These are phyloP conservation scores for Esteya vermicola DNA, from an alignment of 2,329 filamentous ascomycete genomes.

Conservation along the genomic window DNA sequence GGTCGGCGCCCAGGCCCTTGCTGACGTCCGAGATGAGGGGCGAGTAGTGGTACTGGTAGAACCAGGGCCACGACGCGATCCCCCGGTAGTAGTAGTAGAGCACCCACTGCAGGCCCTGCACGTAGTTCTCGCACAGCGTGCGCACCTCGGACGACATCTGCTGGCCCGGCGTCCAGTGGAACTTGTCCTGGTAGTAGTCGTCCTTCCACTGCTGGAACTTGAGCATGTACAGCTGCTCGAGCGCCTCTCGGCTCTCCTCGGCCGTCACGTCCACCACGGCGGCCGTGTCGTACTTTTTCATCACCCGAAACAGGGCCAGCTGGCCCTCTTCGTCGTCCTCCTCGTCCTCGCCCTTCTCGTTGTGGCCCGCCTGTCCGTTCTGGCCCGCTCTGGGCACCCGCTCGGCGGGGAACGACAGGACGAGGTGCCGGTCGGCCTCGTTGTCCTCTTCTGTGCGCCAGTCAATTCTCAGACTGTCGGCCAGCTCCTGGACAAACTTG, in stretches of 20 bases:
- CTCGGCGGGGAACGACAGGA: constrained; percentile 33
- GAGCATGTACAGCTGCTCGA: constrained; percentile 74
- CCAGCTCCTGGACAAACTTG: constrained; percentile 83
- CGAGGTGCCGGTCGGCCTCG: constrained; percentile 36
- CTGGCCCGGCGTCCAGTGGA: constrained; percentile 69
- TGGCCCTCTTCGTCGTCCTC: constrained; percentile 74
- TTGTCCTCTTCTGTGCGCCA: constrained; percentile 45
- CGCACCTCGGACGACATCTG: constrained; percentile 63
- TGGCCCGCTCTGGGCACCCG: constrained; percentile 3
- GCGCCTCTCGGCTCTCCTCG: constrained; percentile 64
- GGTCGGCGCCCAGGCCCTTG: constrained; percentile 71
- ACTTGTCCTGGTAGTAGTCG: constrained; percentile 82
- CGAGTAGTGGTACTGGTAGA: constrained; percentile 90
- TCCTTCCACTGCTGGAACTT: constrained; percentile 93
- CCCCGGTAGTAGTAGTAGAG: constrained; percentile 96
- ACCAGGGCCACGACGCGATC: constrained; percentile 98
- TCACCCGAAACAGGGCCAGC: constrained; percentile 69
- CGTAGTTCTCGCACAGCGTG: constrained; percentile 85
- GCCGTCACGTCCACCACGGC: constrained; percentile 66
- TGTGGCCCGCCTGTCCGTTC: background rate
- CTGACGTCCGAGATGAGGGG: constrained; percentile 88
- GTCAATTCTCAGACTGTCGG: constrained; percentile 42
- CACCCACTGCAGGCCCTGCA: constrained; percentile 96
- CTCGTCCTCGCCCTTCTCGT: constrained; percentile 51
- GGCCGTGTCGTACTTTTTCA: constrained; percentile 84